Base-by-base conservation (phyloP, 2,329 filamentous ascomycete species). In the Xylariaceae sp. region DNA sequence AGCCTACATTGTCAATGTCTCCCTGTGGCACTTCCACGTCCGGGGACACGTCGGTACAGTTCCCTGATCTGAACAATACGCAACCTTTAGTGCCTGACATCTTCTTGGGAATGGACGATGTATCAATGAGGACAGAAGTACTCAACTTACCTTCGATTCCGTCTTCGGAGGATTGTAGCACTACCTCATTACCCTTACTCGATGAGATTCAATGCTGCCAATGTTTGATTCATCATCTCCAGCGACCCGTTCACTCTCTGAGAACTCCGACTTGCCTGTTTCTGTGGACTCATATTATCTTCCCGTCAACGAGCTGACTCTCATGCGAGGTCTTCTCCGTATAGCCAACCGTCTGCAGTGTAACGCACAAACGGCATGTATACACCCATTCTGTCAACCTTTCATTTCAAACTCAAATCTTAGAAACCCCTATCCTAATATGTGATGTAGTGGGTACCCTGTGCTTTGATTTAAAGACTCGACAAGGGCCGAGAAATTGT, bases 291-390 rank as follows among this genome's bases (percentile, higher is more conserved):
- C 75, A 43, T 77, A 74, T 57, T 66, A 72, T 44, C 66, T 82
- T 6, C 74, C 77, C 0, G 63, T 81, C 11, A 68, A 73, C n/a
- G 73, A 77, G 39, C 66, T 82, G 17, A 74, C 71, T 5, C 66
- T 82, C 3, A 64, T 82, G 36, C 73, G 71, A 22, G 79, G 73
- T 1, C 65, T 77, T 31, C 56, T 76, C 47, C 73, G 73, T 42
- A 75, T 83, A 40, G 76, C 78, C 1, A 60, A 62, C 6, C 73
- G 79, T 1, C 66, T 83, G 14, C 73, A 75, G 38, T 70, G 71
- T 48, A 64, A 63, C 2, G 63, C 69, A 1, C 31, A 47, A 33
- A 49, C 66, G 16, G 62, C 80, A 42, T 82, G 77, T 77, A 70
- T 72, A 12, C 4, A 14, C 9, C 3, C 13, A 38, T 5, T 9